Conservation (phyloP, 2,329 filamentous ascomycete species). For the Curvularia spicifera region DNA sequence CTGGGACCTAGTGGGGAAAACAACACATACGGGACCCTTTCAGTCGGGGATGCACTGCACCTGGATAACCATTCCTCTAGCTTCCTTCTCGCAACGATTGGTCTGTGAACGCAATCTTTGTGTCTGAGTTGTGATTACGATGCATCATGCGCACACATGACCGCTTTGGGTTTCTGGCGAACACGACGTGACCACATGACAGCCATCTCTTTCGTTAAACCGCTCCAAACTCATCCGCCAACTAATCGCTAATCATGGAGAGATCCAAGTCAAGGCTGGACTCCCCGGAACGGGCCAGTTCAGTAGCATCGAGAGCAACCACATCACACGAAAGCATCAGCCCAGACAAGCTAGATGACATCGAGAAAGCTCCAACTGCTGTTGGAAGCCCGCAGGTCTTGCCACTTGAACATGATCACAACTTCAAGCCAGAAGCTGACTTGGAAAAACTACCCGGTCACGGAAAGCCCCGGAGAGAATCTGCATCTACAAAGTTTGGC, state of each 20-base stretch:
- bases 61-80: slow-evolving; percentile 1
- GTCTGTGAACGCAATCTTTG: background rate
- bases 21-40: slow-evolving; percentile 6
- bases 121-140: background rate
- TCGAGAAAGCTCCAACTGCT: slow-evolving; percentile 37
- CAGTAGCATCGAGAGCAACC: slow-evolving; percentile 29
- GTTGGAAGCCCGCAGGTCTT: slow-evolving; percentile 32
- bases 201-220: slow-evolving; percentile 2
- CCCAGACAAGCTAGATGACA: slow-evolving; percentile 35
- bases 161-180: background rate
- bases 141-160: slow-evolving; percentile 8
- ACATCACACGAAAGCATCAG: slow-evolving; percentile 35
- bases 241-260: slow-evolving; percentile 29
- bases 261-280: slow-evolving; percentile 29
- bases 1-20: slow-evolving; percentile 4
- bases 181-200: slow-evolving; percentile 12
- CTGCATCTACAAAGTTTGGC: slow-evolving; percentile 45
- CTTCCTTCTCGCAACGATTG: background rate
- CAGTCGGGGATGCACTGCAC: background rate
- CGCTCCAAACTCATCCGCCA: background rate
- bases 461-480: slow-evolving; percentile 38
- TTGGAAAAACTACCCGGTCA: slow-evolving; percentile 37
- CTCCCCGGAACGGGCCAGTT: slow-evolving; percentile 33
- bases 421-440: slow-evolving; percentile 43
- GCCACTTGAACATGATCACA: slow-evolving; percentile 35